phyloP scores from a whole-genome alignment of 2,329 filamentous ascomycete genomes.

The Botrytis tulipae region DNA sequence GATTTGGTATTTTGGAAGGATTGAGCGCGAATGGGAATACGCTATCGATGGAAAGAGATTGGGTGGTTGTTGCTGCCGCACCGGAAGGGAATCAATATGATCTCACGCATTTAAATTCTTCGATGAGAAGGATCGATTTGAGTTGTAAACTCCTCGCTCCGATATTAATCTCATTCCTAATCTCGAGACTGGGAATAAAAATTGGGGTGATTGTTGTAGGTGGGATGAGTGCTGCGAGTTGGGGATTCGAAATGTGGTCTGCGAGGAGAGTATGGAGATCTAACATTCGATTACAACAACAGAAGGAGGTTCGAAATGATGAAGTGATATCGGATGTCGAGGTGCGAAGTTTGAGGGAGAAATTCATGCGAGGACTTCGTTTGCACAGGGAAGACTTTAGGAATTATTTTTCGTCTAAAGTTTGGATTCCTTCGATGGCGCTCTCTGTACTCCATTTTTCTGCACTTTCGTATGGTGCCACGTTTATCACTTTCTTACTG shows the following conservation, averaged over 20 bases:
- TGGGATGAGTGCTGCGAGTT: slow-evolving; percentile 44
- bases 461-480: slow-evolving; percentile 53
- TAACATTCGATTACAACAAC: slow-evolving; percentile 34
- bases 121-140: slow-evolving; percentile 57
- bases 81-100: slow-evolving; percentile 40
- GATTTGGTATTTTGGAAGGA: slow-evolving; percentile 44
- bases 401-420: slow-evolving; percentile 42
- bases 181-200: slow-evolving; percentile 43
- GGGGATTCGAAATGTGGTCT: slow-evolving; percentile 43
- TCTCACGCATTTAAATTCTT: slow-evolving; percentile 48
- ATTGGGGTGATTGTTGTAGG: slow-evolving; percentile 49
- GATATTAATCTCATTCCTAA: slow-evolving; percentile 49
- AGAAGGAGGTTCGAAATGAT: slow-evolving; percentile 31
- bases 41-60: slow-evolving; percentile 49
- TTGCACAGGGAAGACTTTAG: slow-evolving; percentile 38
- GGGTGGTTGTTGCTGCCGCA: slow-evolving; percentile 43
- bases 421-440: slow-evolving; percentile 49
- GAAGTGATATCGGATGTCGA: not conserved
- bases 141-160: slow-evolving; percentile 56
- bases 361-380: slow-evolving; percentile 19
- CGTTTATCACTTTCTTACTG: slow-evolving; percentile 56
- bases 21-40: slow-evolving; percentile 45
- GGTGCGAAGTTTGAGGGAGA: not conserved
- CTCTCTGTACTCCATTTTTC: slow-evolving; percentile 53
- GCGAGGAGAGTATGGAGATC: slow-evolving; percentile 44